A percentile compares a stretch with the other conserved stretches of the same genome.
Conservation (phyloP, 179 eudicot genomes). For the Dionaea muscipula region DNA sequence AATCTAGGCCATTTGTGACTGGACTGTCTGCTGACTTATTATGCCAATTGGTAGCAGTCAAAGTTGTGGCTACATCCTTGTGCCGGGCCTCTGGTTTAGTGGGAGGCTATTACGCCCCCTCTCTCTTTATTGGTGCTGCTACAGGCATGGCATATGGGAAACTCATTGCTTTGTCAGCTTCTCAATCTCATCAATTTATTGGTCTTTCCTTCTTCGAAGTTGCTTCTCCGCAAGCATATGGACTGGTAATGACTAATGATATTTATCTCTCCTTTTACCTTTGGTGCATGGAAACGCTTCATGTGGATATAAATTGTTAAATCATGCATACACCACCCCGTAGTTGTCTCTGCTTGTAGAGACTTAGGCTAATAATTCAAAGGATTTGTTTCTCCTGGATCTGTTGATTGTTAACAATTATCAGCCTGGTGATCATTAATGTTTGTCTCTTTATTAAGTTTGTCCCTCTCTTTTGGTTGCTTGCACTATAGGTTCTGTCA, state of each 20-base stretch:
- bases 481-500: too few relatives aligned
- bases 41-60: conserved; percentile 67
- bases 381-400: too few relatives aligned
- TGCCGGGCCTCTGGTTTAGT: conserved; percentile 93
- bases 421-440: too few relatives aligned
- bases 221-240: conserved; percentile 97
- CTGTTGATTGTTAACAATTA: too few relatives aligned
- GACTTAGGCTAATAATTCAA: too few relatives aligned
- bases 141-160: conserved; percentile 98
- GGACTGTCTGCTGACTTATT: conserved; percentile 67
- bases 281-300: background rate
- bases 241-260: conserved; percentile 60
- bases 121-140: conserved; percentile 94
- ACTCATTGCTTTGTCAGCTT: conserved; percentile 39
- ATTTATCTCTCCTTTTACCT: background rate
- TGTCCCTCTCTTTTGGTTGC: too few relatives aligned
- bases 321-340: too few relatives aligned
- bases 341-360: too few relatives aligned
- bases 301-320: too few relatives aligned
- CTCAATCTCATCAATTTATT: conserved; percentile 44
- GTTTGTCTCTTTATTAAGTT: too few relatives aligned
- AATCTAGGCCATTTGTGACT: conserved; percentile 65
- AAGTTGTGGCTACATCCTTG: conserved; percentile 72
- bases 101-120: conserved; percentile 96
- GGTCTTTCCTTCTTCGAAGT: conserved; percentile 63